Evolutionary conservation across 2,329 filamentous ascomycete species (phyloP).

Genomic region (Xylariaceae sp.): DNA sequence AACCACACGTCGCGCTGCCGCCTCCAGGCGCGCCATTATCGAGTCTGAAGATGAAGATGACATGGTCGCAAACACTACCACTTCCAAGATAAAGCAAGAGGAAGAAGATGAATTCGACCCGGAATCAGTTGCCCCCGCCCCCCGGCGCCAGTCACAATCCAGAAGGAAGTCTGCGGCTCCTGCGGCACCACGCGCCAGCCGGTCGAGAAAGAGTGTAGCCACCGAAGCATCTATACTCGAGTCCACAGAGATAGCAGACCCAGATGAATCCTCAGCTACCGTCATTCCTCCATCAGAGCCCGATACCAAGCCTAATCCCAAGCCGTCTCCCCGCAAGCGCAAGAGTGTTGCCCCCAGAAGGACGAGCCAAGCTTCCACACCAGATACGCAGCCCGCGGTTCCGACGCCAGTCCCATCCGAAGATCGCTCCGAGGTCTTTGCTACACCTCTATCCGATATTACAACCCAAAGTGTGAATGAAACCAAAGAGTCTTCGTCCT

Average conservation of each 20-base stretch:
- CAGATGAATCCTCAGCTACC: conserved; percentile 42
- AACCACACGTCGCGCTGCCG: conserved; percentile 45
- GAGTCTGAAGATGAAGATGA: conserved; percentile 79
- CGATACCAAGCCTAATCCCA: conserved; percentile 36
- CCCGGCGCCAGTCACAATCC: conserved; percentile 48
- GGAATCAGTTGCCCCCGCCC: conserved; percentile 52
- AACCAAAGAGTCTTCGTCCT: conserved; percentile 39
- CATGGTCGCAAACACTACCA: conserved; percentile 51
- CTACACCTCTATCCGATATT: conserved; percentile 69
- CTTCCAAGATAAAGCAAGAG: conserved; percentile 52
- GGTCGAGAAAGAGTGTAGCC: conserved; percentile 40
- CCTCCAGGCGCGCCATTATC: conserved; percentile 70
- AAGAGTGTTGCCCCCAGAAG: conserved; percentile 53
- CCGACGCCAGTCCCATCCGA: conserved; percentile 54
- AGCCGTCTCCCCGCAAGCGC: conserved; percentile 62
- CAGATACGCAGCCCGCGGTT: conserved; percentile 39
- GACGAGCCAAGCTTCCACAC: conserved; percentile 38
- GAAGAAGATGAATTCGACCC: conserved; percentile 79
- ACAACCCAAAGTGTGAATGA: conserved; percentile 67
- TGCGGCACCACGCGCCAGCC: conserved; percentile 24
- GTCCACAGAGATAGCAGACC: conserved; percentile 59
- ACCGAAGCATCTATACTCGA: conserved; percentile 48
- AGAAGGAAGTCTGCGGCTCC: conserved; percentile 39
- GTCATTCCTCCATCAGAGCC: conserved; percentile 25
- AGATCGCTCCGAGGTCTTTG: conserved; percentile 48